Conservation (phyloP, 345 rosid species). For the thale cress (Arabidopsis thaliana) region TAIR10.1 NC_003070.9:29386001-29386500, state of each 20-base stretch:
- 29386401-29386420: slow-evolving; percentile 37
- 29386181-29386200: neutral
- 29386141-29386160: neutral
- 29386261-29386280: neutral
- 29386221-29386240: neutral
- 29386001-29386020: slow-evolving; percentile 10
- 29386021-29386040: slow-evolving; percentile 6
- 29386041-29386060: neutral
- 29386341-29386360: slow-evolving; percentile 12
- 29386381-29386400: slow-evolving; percentile 23
- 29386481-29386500: slow-evolving; percentile 17
- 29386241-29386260: neutral
- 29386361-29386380: slow-evolving; percentile 22
- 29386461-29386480: slow-evolving; percentile 36
- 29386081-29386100: too few species aligned
- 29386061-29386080: too few species aligned
- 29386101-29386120: neutral
- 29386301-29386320: neutral
- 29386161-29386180: too few species aligned
- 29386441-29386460: slow-evolving; percentile 40
- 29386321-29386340: neutral
- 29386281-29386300: neutral
- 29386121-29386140: neutral
- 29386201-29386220: neutral
- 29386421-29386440: slow-evolving; percentile 40